Base-by-base conservation (phyloP, 2,329 filamentous ascomycete genomes). In the Lasiodiplodia gonubiensis region DNA sequence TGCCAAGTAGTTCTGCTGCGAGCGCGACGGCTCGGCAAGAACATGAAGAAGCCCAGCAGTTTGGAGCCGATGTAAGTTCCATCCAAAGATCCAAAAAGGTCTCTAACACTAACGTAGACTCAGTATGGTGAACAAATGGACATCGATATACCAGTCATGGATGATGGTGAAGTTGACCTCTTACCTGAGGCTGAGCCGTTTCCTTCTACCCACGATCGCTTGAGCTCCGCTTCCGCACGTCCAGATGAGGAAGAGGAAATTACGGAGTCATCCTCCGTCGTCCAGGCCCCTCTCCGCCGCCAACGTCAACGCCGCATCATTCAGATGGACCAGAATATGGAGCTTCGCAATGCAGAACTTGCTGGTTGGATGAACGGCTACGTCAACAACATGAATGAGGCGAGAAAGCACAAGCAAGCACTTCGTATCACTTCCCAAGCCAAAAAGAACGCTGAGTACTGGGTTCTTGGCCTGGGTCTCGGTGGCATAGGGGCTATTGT, bases 381-480 rank as follows among this genome's bases (percentile, higher is more conserved):
- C 70, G 70, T 85, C 1, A 72, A 79, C 12, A 90, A 89, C 70
- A 93, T 92, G 86, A 79, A 76, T 0, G 76, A 78, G 14, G 83
- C 81, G 10, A 72, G 73, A 7, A 79, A 77, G 35, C 73, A 79
- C 23, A 89, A 86, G 70, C 70, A 78, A 5, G 73, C 79, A 6
- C 78, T 81, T 39, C 82, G 79, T 57, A 72, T 79, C 16, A 70
- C 76, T 14, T 74, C 77, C 0, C 79, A 84, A 51, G 86, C 88
- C 2, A 90, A 86, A 77, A 87, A 85, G 73, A 90, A 90, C 68
- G 89, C 89, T 0, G 82, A 83, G 12, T 83, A 85, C 71, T 90
- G 86, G 81, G 83, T 91, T 4, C 83, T 86, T 68, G 86, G 85
- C 5, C 74, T 79, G 57, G 88, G 88, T 7, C 79, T 90, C 54